phyloP scores from a whole-genome alignment of 2,329 filamentous ascomycete genomes.

The Arachnomyces sp. region DNA sequence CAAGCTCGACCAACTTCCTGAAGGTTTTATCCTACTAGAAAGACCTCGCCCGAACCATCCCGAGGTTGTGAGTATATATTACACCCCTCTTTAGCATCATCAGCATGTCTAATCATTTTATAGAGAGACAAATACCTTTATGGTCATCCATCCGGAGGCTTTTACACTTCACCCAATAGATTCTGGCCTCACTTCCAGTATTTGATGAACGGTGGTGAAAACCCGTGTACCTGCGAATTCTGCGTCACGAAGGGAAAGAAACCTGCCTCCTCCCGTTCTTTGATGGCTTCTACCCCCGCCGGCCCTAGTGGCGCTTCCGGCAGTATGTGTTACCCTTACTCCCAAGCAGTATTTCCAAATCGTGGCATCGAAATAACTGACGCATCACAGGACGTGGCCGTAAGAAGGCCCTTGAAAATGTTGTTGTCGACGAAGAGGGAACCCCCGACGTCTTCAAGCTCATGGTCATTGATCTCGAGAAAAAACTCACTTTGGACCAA shows the following conservation, averaged over 20 bases:
- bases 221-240: conserved; percentile 2
- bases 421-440: conserved; percentile 41
- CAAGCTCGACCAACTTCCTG: conserved; percentile 44
- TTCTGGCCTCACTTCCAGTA: conserved; percentile 52
- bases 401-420: conserved; percentile 8
- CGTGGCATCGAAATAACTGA: too few species aligned
- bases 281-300: conserved; percentile 4
- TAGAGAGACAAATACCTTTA: conserved; percentile 49
- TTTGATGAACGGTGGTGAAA: conserved; percentile 41
- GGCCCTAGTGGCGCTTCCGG: conserved; percentile 3
- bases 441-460: conserved; percentile 46
- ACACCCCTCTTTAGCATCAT: conserved; percentile 1
- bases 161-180: conserved; percentile 46
- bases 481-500: conserved; percentile 33
- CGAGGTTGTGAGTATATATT: conserved; percentile 21
- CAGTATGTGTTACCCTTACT: conserved; percentile 1
- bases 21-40: conserved; percentile 47
- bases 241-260: conserved; percentile 11
- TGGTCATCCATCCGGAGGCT: conserved; percentile 45
- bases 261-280: conserved; percentile 6
- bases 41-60: conserved; percentile 35
- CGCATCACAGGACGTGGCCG: conserved; percentile 1
- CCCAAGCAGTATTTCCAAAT: too few species aligned
- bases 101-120: conserved; percentile 8
- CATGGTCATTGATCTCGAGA: conserved; percentile 41